Conservation (phyloP, 2,329 filamentous ascomycete species). For the Diaporthe aspalathi region DNA sequence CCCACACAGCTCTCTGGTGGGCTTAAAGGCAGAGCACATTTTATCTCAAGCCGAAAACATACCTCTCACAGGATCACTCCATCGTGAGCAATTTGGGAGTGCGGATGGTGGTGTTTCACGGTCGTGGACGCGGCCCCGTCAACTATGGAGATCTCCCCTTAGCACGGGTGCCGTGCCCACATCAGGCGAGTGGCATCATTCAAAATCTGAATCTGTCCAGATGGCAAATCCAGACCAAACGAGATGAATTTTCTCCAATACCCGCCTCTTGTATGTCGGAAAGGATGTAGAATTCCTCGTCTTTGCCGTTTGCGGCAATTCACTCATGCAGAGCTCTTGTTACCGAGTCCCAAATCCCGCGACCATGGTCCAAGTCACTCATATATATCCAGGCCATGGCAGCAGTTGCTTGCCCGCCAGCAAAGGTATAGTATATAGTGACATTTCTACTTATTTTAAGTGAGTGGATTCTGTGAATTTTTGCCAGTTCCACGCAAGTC, state of each 20-base stretch:
- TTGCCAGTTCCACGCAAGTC: not conserved
- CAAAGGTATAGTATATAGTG: not conserved
- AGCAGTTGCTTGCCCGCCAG: not conserved
- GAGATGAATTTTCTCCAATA: too few relatives aligned
- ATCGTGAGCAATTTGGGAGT: not conserved
- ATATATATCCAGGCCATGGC: not conserved
- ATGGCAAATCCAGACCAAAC: too few relatives aligned
- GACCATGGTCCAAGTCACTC: conserved; percentile 2
- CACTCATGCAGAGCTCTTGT: not conserved
- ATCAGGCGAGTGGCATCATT: conserved; percentile 1
- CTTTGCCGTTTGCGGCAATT: not conserved
- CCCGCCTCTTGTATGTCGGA: too few relatives aligned
- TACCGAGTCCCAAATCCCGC: not conserved
- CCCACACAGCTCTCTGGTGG: not conserved
- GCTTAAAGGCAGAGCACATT: not conserved
- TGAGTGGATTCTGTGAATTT: not conserved
- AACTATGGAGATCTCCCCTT: conserved; percentile 9
- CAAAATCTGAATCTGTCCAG: not conserved
- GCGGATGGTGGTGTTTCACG: not conserved
- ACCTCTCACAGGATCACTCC: not conserved
- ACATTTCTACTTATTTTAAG: not conserved
- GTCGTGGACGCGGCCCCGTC: not conserved
- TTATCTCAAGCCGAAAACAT: not conserved
- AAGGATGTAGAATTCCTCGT: too few relatives aligned
- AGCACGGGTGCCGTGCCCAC: conserved; percentile 5